Base-by-base conservation (phyloP, 768 basidiomycete species). In the Leccinum rimulosum region DNA sequence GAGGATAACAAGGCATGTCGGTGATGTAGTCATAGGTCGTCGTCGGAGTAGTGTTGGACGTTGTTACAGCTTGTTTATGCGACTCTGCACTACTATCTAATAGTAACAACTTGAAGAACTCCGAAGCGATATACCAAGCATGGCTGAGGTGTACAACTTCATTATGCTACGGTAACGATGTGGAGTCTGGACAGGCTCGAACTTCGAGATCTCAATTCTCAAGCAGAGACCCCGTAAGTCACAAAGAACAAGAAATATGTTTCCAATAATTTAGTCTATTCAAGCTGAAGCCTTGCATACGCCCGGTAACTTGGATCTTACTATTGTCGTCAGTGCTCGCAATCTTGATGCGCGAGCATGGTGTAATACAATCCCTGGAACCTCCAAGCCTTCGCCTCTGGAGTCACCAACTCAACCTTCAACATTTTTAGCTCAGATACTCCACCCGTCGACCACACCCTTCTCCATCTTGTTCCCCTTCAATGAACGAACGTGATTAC, bases 401-500 rank as follows among this genome's bases (percentile, higher is more conserved):
- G 40, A 17, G 38, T 27, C 25, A 56, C 62, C 54, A 91, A 68
- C 62, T 87, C 84, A 17, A 69, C 69, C 74, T 91, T 91, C 72
- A 93, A 68, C 67, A 68, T 75, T 73, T 89, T 89, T 71, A 93
- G 73, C 56, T 79, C 77, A 47, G 82, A 80, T 8, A 93, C 85
- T 1, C 84, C 88, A 35, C 43, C 4, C 30, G 36, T 73, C 71
- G 8, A 73, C 59, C 12, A 52, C 60, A 52, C 75, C 81, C 52
- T 89, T 89, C n/a, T 82, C 70, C 11, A 56, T 58, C 40, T 81
- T 72, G 15, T 27, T 66, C 54, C 65, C 68, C 73, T 92, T 95
- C 68, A 97, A 70, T 53, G 77, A 72, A 33, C 91, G 81, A 15
- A 98, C 90, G 25, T 80, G 67, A 50, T 84, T 80, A 0, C 91